Evolutionary conservation across 441 rosid genomes (phyloP).

Genomic region (Pelargonium australe): DNA sequence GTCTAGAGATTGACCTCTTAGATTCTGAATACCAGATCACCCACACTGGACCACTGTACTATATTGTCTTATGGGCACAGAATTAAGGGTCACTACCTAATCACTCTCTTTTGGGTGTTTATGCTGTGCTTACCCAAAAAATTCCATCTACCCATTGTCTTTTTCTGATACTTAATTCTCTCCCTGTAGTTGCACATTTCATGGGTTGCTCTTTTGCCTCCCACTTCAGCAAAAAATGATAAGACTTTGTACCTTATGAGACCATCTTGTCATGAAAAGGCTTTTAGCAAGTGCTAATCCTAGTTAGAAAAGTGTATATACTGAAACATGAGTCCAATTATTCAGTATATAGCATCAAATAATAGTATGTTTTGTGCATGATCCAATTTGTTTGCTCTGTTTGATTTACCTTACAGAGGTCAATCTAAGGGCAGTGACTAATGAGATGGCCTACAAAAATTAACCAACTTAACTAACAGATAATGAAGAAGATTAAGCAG

Average conservation of each 20-base stretch:
- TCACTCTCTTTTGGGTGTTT: background rate
- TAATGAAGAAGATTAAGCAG: background rate
- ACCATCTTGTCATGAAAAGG: slow-evolving; percentile 1
- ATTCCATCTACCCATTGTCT: slow-evolving; percentile 10
- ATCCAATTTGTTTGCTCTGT: background rate
- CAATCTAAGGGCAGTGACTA: background rate
- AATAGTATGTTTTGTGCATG: background rate
- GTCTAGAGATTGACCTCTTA: slow-evolving; percentile 6
- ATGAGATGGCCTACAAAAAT: background rate
- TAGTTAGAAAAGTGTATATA: background rate
- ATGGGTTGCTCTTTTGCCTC: slow-evolving; percentile 5
- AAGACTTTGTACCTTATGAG: slow-evolving; percentile 5
- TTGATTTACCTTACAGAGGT: no score
- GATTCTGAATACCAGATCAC: slow-evolving; percentile 7
- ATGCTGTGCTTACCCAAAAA: slow-evolving; percentile 6
- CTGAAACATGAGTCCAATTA: background rate
- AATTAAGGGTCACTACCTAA: background rate
- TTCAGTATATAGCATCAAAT: background rate
- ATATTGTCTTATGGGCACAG: slow-evolving; percentile 8
- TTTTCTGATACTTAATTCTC: background rate
- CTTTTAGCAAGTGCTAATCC: background rate
- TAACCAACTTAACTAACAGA: background rate
- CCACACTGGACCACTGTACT: slow-evolving; percentile 2
- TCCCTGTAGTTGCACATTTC: background rate
- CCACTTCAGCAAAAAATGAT: background rate